phyloP scores from a whole-genome alignment of 2,329 filamentous ascomycete species.

The Clarireedia paspali region DNA sequence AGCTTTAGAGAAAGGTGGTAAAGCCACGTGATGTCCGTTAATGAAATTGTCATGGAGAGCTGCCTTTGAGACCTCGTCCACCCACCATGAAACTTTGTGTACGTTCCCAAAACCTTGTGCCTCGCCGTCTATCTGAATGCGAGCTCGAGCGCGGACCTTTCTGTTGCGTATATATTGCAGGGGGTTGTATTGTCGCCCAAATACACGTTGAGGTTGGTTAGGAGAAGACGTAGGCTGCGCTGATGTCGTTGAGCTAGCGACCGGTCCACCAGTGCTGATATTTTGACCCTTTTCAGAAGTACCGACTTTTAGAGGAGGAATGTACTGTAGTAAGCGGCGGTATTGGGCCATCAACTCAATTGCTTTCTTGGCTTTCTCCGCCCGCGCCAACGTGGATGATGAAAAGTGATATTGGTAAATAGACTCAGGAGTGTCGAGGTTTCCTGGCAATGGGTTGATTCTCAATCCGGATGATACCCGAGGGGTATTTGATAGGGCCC shows the following conservation, averaged over 20 bases:
- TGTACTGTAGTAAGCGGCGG: slow-evolving; percentile 65
- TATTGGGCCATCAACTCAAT: slow-evolving; percentile 85
- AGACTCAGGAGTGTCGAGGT: slow-evolving; percentile 39
- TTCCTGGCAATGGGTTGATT: slow-evolving; percentile 39
- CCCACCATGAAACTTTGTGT: slow-evolving; percentile 64
- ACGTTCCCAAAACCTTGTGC: slow-evolving; percentile 71
- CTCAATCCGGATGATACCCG: slow-evolving; percentile 36
- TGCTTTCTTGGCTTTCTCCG: slow-evolving; percentile 75
- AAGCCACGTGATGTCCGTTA: slow-evolving; percentile 31
- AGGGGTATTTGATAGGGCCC: slow-evolving; percentile 27
- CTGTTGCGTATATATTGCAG: slow-evolving; percentile 89
- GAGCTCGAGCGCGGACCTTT: slow-evolving; percentile 73
- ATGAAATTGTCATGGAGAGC: slow-evolving; percentile 19
- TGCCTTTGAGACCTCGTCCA: slow-evolving; percentile 50
- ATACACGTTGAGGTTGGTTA: slow-evolving; percentile 20
- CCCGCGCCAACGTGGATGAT: slow-evolving; percentile 69
- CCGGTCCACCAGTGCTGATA: slow-evolving; percentile 32
- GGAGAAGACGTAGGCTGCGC: slow-evolving; percentile 32
- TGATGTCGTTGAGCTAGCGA: slow-evolving; percentile 32
- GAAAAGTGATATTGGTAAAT: slow-evolving; percentile 62
- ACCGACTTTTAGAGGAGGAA: slow-evolving; percentile 62
- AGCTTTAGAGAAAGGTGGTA: slow-evolving; percentile 35
- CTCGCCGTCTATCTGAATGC: slow-evolving; percentile 65
- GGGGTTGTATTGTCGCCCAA: slow-evolving; percentile 78
- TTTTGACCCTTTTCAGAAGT: slow-evolving; percentile 31